A percentile compares a stretch with the other conserved stretches of the same genome.
Evolutionary conservation across 306 rosid genomes (phyloP).

Genomic region (Ammopiptanthus mongolicus): DNA sequence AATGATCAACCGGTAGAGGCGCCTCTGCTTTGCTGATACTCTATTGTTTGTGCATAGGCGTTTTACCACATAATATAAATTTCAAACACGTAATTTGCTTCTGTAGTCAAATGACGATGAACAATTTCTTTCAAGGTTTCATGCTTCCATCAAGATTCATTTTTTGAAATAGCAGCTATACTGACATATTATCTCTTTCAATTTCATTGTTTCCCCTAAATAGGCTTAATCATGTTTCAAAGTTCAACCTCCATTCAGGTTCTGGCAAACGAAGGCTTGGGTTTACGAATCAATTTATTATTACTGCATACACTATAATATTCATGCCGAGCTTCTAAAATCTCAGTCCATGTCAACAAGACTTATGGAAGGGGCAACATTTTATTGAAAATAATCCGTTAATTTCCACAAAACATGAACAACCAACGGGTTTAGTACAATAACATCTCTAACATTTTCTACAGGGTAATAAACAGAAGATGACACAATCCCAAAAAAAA

Average conservation of each 20-base stretch:
- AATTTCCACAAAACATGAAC: slow-evolving; percentile 39
- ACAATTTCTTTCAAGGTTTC: background rate
- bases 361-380: background rate
- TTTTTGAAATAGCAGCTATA: too few species aligned
- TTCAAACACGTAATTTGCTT: background rate
- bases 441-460: slow-evolving; percentile 27
- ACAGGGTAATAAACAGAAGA: slow-evolving; percentile 26
- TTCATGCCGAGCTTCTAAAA: background rate
- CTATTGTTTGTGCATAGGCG: background rate
- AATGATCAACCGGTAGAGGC: background rate
- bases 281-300: background rate
- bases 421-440: slow-evolving; percentile 33
- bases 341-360: background rate
- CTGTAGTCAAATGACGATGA: background rate
- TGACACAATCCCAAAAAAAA: slow-evolving; percentile 11
- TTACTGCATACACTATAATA: background rate
- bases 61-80: background rate
- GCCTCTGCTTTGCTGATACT: background rate
- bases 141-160: background rate
- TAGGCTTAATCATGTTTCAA: too few species aligned
- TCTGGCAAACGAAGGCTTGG: background rate
- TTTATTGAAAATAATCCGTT: slow-evolving; percentile 13
- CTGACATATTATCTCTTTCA: too few species aligned
- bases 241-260: background rate
- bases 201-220: too few species aligned